These are phyloP conservation scores for Hypoxylon intermedium DNA, from an alignment of 495 filamentous ascomycete species.

Conservation along the genomic window DNA sequence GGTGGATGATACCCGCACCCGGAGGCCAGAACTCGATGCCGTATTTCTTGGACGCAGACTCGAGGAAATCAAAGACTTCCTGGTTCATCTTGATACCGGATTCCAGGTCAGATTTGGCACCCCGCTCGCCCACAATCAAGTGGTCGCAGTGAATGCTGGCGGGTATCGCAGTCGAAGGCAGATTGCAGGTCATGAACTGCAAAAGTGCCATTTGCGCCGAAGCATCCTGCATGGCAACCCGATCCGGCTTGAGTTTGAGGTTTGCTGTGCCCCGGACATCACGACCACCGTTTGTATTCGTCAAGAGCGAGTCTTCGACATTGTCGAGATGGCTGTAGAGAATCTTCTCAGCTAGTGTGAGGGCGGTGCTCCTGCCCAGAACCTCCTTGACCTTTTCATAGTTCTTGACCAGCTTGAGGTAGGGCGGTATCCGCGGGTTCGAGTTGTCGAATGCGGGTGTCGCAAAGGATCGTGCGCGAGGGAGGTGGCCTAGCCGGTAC, in stretches of 20 bases:
- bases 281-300: conserved; percentile 79
- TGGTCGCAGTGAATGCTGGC: conserved; percentile 99
- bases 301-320: conserved; percentile 81
- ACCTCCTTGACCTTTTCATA: conserved; percentile 71
- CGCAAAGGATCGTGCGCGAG: conserved; percentile 39
- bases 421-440: conserved; percentile 51
- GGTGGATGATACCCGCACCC: conserved; percentile 98
- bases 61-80: conserved; percentile 97
- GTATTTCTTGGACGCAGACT: conserved; percentile 92
- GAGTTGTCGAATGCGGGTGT: conserved; percentile 40
- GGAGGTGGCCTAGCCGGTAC: conserved; percentile 29
- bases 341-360: conserved; percentile 96
- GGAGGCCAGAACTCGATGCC: conserved; percentile 99
- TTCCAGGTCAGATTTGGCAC: conserved; percentile 86
- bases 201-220: conserved; percentile 97
- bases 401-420: conserved; percentile 54
- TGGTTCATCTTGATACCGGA: conserved; percentile 89
- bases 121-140: conserved; percentile 94
- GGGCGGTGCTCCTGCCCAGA: conserved; percentile 66
- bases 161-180: conserved; percentile 90
- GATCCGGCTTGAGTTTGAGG: conserved; percentile 95
- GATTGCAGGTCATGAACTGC: conserved; percentile 97
- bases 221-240: conserved; percentile 99
- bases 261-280: conserved; percentile 86
- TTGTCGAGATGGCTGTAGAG: conserved; percentile 94